Percentiles rank a stretch among this genome's conserved stretches.
These are phyloP conservation scores for Triticum dicoccoides DNA, from an alignment of 176 grass and related monocot species.

Conservation along the genomic window DNA sequence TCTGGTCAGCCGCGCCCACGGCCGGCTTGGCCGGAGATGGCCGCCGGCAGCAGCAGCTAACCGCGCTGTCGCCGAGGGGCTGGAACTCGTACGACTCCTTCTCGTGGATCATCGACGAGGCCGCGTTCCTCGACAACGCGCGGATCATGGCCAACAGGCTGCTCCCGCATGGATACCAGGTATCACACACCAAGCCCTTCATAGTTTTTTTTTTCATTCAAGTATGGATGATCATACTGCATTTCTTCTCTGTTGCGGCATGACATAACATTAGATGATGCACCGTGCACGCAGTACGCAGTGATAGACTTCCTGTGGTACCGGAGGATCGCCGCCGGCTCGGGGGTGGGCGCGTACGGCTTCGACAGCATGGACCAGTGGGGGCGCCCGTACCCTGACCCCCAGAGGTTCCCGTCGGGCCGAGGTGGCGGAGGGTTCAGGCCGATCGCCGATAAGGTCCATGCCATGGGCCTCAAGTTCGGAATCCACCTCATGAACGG, in stretches of 20 bases:
- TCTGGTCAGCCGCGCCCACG: background rate
- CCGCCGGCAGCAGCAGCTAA: background rate
- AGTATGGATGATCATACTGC: too few relatives aligned
- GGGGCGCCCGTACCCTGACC: slow-evolving; percentile 76
- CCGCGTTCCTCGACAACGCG: slow-evolving; percentile 64
- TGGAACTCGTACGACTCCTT: slow-evolving; percentile 98
- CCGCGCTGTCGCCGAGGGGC: slow-evolving; percentile 61
- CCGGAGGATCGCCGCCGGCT: slow-evolving; percentile 67
- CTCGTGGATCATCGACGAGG: slow-evolving; percentile 74
- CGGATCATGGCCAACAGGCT: slow-evolving; percentile 63
- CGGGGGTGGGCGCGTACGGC: slow-evolving; percentile 55
- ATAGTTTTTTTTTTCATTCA: too few relatives aligned
- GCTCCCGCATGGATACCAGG: slow-evolving; percentile 61
- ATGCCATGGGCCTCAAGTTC: slow-evolving; percentile 76
- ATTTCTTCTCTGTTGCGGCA: background rate
- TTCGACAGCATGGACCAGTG: slow-evolving; percentile 75
- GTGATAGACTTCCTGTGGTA: slow-evolving; percentile 95
- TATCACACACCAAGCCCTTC: background rate
- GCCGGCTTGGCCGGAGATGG: background rate
- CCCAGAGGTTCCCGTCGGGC: slow-evolving; percentile 75
- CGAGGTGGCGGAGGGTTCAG: slow-evolving; percentile 52
- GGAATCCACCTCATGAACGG: slow-evolving; percentile 97
- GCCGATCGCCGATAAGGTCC: slow-evolving; percentile 60
- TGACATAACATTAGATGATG: background rate
- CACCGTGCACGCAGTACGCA: slow-evolving; percentile 41